phyloP scores from a whole-genome alignment of 768 basidiomycete species.

The Lactarius akahatsu region DNA sequence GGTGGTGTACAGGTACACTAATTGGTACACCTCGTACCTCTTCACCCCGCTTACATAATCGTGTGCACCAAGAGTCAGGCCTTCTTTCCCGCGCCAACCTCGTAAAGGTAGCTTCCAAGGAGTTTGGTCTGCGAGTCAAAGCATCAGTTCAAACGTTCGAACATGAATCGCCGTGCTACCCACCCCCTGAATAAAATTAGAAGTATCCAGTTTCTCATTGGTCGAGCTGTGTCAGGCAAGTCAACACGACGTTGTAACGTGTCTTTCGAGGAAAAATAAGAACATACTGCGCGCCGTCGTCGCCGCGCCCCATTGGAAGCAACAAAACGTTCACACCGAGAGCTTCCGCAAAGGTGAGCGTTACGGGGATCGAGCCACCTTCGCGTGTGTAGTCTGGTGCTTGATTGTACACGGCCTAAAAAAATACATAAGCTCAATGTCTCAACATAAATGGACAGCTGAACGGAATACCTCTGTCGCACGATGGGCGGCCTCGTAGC shows the following conservation, averaged over 20 bases:
- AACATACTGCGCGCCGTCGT: slow-evolving; percentile 90
- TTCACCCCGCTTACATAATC: not conserved
- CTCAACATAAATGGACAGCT: slow-evolving; percentile 5
- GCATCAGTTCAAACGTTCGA: not conserved
- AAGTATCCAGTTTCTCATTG: slow-evolving; percentile 91
- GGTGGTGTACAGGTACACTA: not conserved
- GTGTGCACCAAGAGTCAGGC: not conserved
- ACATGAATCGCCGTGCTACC: slow-evolving; percentile 31
- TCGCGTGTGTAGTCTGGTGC: slow-evolving; percentile 85
- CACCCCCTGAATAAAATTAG: slow-evolving; percentile 87
- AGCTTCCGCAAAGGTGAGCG: slow-evolving; percentile 88
- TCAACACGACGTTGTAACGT: not conserved
- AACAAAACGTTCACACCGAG: slow-evolving; percentile 84
- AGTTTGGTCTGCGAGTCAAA: slow-evolving; percentile 16
- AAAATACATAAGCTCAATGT: not conserved
- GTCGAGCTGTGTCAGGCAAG: slow-evolving; percentile 57
- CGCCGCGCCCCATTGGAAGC: slow-evolving; percentile 90
- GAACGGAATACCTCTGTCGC: slow-evolving; percentile 65
- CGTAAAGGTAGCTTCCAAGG: slow-evolving; percentile 23
- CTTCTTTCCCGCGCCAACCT: slow-evolving; percentile 11
- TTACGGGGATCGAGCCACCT: slow-evolving; percentile 94
- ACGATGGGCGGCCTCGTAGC: slow-evolving; percentile 81
- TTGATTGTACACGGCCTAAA: slow-evolving; percentile 57
- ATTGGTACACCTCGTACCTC: not conserved
- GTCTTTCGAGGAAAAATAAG: not conserved